phyloP scores from a whole-genome alignment of 495 filamentous ascomycete species.

The Tuber brumale region DNA sequence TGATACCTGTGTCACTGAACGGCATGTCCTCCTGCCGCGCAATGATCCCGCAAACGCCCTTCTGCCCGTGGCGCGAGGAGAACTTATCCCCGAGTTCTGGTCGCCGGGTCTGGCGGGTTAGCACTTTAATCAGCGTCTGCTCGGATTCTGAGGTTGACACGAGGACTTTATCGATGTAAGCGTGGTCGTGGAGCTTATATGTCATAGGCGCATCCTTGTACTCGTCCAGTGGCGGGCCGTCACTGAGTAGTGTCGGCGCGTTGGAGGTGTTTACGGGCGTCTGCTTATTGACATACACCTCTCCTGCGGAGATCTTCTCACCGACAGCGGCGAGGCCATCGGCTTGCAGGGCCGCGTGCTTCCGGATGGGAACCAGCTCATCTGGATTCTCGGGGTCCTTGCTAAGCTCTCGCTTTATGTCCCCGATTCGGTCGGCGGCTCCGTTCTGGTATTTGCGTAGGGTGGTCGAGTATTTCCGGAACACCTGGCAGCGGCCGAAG shows the following conservation, averaged over 20 bases:
- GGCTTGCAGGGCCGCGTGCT: slow-evolving; percentile 64
- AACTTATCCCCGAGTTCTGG: slow-evolving; percentile 98
- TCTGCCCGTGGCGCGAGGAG: slow-evolving; percentile 97
- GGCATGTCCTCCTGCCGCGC: slow-evolving; percentile 95
- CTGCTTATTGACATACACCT: slow-evolving; percentile 83
- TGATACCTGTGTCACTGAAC: slow-evolving; percentile 82
- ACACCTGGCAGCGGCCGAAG: slow-evolving; percentile 93
- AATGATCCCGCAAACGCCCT: slow-evolving; percentile 94
- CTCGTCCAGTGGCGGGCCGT: slow-evolving; percentile 46
- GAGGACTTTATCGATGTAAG: slow-evolving; percentile 92
- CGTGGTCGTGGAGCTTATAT: slow-evolving; percentile 76
- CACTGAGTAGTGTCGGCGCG: slow-evolving; percentile 46
- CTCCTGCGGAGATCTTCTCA: slow-evolving; percentile 60
- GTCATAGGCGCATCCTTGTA: slow-evolving; percentile 64
- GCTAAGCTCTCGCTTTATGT: slow-evolving; percentile 45
- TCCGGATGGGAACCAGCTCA: slow-evolving; percentile 53
- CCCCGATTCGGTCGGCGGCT: slow-evolving; percentile 63
- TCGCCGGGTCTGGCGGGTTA: slow-evolving; percentile 83
- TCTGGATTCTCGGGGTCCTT: slow-evolving; percentile 51
- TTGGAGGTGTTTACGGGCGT: slow-evolving; percentile 69
- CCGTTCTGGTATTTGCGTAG: slow-evolving; percentile 77
- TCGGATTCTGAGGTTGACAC: slow-evolving; percentile 77
- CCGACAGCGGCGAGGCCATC: slow-evolving; percentile 85
- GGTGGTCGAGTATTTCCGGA: slow-evolving; percentile 74
- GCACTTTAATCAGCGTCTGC: slow-evolving; percentile 75